phyloP scores from a whole-genome alignment of 2,329 filamentous ascomycete genomes.

The Phyllosticta capitalensis region DNA sequence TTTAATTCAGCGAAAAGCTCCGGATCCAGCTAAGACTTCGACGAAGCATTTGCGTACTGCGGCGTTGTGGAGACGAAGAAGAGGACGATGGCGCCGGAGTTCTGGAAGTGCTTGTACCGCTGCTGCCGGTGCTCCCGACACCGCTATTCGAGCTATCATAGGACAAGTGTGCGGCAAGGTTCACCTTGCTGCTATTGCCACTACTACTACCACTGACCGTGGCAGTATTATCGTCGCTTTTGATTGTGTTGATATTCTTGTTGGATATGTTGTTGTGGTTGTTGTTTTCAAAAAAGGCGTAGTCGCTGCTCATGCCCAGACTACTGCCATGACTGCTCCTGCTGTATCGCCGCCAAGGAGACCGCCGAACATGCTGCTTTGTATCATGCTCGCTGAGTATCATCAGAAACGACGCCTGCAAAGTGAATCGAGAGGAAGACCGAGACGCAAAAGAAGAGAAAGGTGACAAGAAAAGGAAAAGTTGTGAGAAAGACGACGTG shows the following conservation, averaged over 20 bases:
- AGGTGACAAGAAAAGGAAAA: neutral
- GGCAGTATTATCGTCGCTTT: neutral
- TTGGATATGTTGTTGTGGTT: neutral
- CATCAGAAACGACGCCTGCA: neutral
- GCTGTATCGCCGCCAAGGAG: neutral
- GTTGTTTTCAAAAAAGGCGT: neutral
- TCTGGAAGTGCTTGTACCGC: too few species aligned
- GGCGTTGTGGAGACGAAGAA: too few species aligned
- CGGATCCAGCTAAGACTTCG: too few species aligned
- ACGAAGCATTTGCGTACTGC: too few species aligned
- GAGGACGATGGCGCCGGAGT: too few species aligned
- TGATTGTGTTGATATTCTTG: neutral
- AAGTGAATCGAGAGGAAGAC: neutral
- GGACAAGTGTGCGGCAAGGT: neutral
- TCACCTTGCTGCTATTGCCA: neutral
- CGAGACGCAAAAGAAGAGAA: neutral
- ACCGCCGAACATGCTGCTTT: constrained; percentile 10
- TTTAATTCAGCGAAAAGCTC: too few species aligned
- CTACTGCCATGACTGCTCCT: neutral
- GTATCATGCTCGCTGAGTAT: constrained; percentile 20
- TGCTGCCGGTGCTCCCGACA: too few species aligned
- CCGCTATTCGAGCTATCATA: too few species aligned
- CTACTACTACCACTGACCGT: neutral
- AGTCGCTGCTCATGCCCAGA: neutral
- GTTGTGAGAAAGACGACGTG: neutral